Conservation (phyloP, 495 filamentous ascomycete genomes). For the Xylaria sp. region DNA sequence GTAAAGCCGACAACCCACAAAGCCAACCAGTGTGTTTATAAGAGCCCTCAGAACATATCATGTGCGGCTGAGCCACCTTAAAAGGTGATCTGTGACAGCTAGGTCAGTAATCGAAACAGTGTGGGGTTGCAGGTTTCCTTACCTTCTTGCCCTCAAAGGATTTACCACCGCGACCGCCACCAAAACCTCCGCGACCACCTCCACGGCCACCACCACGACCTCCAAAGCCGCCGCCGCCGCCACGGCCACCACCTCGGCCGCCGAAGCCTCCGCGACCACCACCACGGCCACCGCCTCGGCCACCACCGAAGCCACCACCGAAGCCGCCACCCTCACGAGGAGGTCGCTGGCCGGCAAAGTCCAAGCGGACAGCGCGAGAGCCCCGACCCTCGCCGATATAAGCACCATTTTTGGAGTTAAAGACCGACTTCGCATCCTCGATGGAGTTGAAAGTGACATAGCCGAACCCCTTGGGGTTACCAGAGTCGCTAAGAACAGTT, state of each 20-base stretch:
- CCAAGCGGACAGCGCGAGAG: constrained; percentile 80
- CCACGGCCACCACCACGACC: constrained; percentile 52
- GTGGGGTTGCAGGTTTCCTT: constrained; percentile 1
- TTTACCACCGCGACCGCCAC: constrained; percentile 42
- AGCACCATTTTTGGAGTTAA: constrained; percentile 75
- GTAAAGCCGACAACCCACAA: constrained; percentile 59
- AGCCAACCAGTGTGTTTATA: constrained; percentile 52
- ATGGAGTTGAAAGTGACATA: constrained; percentile 86
- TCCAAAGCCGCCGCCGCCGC: constrained; percentile 50
- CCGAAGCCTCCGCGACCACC: constrained; percentile 52
- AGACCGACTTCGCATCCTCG: constrained; percentile 83
- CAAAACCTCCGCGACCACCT: constrained; percentile 52
- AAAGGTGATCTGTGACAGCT: constrained; percentile 68
- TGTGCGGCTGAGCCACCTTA: constrained; percentile 58
- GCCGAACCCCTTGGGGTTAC: constrained; percentile 91
- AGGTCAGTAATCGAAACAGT: constrained; percentile 1
- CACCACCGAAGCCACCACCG: constrained; percentile 55
- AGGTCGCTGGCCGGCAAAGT: constrained; percentile 83
- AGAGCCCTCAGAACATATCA: constrained; percentile 50
- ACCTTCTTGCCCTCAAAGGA: constrained; percentile 87
- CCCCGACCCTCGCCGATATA: constrained; percentile 67
- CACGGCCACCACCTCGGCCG: constrained; percentile 56
- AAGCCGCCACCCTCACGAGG: constrained; percentile 60
- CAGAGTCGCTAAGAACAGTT: constrained; percentile 69
- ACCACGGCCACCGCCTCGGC: constrained; percentile 58